Conservation (phyloP, 1,284 basidiomycete species). For the Caloboletus firmus region DNA sequence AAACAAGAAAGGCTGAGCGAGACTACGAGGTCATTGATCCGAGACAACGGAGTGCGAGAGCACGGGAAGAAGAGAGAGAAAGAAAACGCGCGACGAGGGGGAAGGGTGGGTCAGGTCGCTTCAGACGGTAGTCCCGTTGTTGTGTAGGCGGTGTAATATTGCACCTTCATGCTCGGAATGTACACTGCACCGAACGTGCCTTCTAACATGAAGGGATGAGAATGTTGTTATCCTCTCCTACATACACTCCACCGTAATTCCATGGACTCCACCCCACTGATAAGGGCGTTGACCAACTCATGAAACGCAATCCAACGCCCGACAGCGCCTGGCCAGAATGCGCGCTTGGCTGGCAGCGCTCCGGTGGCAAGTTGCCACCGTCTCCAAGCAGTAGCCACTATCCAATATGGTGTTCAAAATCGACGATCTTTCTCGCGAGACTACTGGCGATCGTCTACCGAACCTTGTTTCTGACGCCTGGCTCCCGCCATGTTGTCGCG, state of each 20-base stretch:
- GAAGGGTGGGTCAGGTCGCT: conserved; percentile 20
- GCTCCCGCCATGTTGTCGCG: not conserved
- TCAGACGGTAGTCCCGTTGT: conserved; percentile 24
- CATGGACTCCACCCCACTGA: not conserved
- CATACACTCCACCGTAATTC: not conserved
- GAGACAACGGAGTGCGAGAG: conserved; percentile 62
- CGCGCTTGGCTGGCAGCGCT: not conserved
- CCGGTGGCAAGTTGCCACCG: not conserved
- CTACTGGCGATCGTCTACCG: no score
- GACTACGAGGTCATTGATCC: conserved; percentile 91
- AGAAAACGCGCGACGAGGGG: conserved; percentile 47
- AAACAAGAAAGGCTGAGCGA: conserved; percentile 77
- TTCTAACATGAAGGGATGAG: conserved; percentile 6
- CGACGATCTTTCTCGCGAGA: not conserved
- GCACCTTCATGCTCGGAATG: not conserved
- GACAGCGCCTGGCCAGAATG: not conserved
- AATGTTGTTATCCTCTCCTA: not conserved
- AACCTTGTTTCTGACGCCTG: not conserved
- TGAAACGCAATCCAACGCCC: not conserved
- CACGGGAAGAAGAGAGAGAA: conserved; percentile 72
- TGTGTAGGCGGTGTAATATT: not conserved
- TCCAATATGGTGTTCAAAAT: not conserved
- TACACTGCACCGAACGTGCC: not conserved
- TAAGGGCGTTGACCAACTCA: not conserved
- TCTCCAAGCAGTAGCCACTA: not conserved